A percentile compares a stretch with the other conserved stretches of the same genome.
Evolutionary conservation across 352 stramenopile species (phyloP).

Genomic region (Globisporangium lucens): DNA sequence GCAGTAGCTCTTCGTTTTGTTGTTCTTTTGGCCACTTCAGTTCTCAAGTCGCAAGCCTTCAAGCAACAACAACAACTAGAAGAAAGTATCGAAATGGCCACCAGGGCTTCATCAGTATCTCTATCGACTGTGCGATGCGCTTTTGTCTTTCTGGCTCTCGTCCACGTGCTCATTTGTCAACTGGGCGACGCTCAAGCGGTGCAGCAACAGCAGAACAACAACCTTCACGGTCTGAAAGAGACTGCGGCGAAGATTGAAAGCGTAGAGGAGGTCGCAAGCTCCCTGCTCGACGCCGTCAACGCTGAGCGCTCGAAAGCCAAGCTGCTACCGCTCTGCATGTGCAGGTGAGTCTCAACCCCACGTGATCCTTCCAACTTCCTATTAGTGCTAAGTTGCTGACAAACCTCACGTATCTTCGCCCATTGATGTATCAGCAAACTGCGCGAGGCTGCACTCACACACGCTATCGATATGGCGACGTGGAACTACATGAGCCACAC

Average conservation of each 20-base stretch:
- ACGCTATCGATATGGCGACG: conserved; percentile 23
- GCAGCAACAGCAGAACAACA: not conserved
- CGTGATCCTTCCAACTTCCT: not conserved
- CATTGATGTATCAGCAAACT: conserved; percentile 8
- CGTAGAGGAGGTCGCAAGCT: not conserved
- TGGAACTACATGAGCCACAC: conserved; percentile 30
- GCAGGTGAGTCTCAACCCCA: not conserved
- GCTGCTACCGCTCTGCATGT: not conserved
- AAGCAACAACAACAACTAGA: not conserved
- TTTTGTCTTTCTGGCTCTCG: not conserved
- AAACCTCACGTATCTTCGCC: not conserved
- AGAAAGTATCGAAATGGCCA: not conserved
- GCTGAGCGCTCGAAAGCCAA: not conserved
- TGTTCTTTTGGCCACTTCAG: not conserved
- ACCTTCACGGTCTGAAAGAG: not conserved
- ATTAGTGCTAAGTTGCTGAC: not conserved
- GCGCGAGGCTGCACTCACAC: conserved; percentile 14
- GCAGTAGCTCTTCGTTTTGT: not conserved
- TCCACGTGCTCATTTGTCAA: not conserved
- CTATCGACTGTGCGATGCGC: not conserved
- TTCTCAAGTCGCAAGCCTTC: not conserved
- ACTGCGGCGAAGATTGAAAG: not conserved
- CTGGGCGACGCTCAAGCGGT: not conserved
- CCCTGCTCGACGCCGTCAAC: conserved; percentile 1
- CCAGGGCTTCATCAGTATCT: not conserved